Conservation (phyloP, 257 asterid genomes). For the Nicotiana undulata region DNA sequence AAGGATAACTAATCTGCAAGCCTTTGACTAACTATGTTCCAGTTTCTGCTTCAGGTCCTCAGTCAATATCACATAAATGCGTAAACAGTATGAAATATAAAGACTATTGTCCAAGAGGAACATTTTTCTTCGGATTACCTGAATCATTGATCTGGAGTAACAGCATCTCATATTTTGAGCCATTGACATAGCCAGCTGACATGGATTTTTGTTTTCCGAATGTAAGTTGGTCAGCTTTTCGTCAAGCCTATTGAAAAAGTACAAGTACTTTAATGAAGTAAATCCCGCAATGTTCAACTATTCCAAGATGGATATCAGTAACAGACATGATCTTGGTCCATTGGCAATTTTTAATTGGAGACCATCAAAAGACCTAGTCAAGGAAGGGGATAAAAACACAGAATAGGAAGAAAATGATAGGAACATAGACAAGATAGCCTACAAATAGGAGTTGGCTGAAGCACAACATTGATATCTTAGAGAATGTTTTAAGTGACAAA, state of each 20-base stretch:
- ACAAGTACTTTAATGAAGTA: neutral
- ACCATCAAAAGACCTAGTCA: constrained; percentile 3
- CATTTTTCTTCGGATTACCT: constrained; percentile 35
- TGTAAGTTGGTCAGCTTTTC: constrained; percentile 76
- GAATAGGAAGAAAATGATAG: constrained; percentile 6
- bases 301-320: constrained; percentile 2
- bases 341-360: neutral
- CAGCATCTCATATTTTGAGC: constrained; percentile 58
- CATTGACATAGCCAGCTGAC: constrained; percentile 84
- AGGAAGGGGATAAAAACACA: constrained; percentile 14
- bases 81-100: constrained; percentile 13
- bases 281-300: neutral
- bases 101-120: constrained; percentile 17
- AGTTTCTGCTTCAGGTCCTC: constrained; percentile 78
- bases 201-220: constrained; percentile 51
- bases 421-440: constrained; percentile 17
- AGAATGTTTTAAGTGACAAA: constrained; percentile 19
- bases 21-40: constrained; percentile 41
- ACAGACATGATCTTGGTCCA: neutral
- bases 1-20: constrained; percentile 6
- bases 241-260: constrained; percentile 48
- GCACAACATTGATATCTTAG: constrained; percentile 24
- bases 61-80: constrained; percentile 24
- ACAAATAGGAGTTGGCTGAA: constrained; percentile 15
- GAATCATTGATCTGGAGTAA: constrained; percentile 81